Base-by-base conservation (phyloP, 2,329 filamentous ascomycete genomes). In the Chrysoporthe puriensis region DNA sequence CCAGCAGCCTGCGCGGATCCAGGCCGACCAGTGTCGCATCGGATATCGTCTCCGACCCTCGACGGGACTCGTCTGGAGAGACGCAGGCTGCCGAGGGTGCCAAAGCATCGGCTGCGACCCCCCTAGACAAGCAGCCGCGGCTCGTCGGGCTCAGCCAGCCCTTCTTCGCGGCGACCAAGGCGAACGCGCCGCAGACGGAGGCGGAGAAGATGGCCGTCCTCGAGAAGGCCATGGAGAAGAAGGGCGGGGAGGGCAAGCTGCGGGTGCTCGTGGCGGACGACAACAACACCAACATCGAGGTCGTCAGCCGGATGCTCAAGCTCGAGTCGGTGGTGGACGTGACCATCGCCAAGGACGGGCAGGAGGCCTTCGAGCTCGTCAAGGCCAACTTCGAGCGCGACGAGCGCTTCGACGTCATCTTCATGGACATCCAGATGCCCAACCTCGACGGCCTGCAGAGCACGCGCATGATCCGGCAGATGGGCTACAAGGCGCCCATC, bases 361-460 rank as follows among this genome's bases (percentile, higher is more conserved):
- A 96, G 77, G 92, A 97, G 79, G 94, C 94, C 0, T 92, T 94
- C 68, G 93, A 97, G 70, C 83, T 91, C 40, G 94, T 97, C 71
- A 94, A 93, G 76, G 88, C 88, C 18, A 91, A 89, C 71, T 96
- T 97, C 91, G 88, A 90, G 62, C 86, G 85, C 40, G 86, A 90
- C 63, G 84, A 86, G 65, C 86, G 86, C 2, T 97, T 95, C 76
- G 93, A 97, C 72, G 84, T 97, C 36, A 95, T 97, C 70, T 96
- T 97, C 75, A 97, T 97, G 94, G 94, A 97, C 74, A 91, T 97
- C 8, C 93, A 92, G 79, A 97, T 97, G 94, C 94, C 94, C 3
- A 96, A 96, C 70, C 85, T 97, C 16, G 94, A 97, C 74, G 94
- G 94, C 1, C 81, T 97, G 34, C 91, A 97, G 76, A 94, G 91